Percentiles rank a stretch among this genome's conserved stretches.
Conservation (phyloP, 345 rosid species). For the Triadica sebifera region DNA sequence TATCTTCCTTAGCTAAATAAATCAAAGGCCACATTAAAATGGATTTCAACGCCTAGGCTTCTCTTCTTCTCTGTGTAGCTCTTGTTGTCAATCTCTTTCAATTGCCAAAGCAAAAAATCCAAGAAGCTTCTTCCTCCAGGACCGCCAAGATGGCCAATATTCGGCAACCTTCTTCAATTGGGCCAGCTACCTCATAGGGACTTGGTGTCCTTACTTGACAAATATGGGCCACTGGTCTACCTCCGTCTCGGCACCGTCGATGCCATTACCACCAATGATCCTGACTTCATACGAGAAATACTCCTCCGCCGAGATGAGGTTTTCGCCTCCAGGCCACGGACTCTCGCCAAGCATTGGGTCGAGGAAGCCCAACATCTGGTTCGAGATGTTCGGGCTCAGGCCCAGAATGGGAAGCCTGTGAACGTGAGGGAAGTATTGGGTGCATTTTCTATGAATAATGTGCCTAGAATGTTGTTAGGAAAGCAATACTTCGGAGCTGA, state of each 20-base stretch:
- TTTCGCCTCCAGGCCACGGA: slow-evolving; percentile 79
- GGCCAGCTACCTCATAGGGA: slow-evolving; percentile 74
- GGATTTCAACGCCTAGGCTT: slow-evolving; percentile 20
- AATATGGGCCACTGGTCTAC: slow-evolving; percentile 76
- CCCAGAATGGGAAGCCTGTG: slow-evolving; percentile 38
- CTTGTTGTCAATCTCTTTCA: slow-evolving; percentile 28
- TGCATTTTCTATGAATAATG: slow-evolving; percentile 88
- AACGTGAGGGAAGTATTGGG: slow-evolving; percentile 75
- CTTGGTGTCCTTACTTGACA: slow-evolving; percentile 54
- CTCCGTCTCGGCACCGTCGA: slow-evolving; percentile 68
- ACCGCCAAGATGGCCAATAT: slow-evolving; percentile 68
- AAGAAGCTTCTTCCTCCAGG: slow-evolving; percentile 80
- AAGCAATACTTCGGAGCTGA: slow-evolving; percentile 75
- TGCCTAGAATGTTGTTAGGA: slow-evolving; percentile 80
- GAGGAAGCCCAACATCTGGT: slow-evolving; percentile 51
- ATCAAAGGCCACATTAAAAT: slow-evolving; percentile 9
- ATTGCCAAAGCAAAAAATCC: slow-evolving; percentile 15
- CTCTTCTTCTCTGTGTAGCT: slow-evolving; percentile 19
- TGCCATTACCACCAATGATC: slow-evolving; percentile 82
- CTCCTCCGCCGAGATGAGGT: slow-evolving; percentile 71
- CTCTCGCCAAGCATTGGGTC: slow-evolving; percentile 50
- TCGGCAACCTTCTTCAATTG: slow-evolving; percentile 84
- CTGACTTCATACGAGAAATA: slow-evolving; percentile 60
- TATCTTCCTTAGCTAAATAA: neutral
- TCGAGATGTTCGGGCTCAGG: slow-evolving; percentile 33